phyloP scores from a whole-genome alignment of 2,329 filamentous ascomycete genomes.

The Pseudocercospora macadamiae region DNA sequence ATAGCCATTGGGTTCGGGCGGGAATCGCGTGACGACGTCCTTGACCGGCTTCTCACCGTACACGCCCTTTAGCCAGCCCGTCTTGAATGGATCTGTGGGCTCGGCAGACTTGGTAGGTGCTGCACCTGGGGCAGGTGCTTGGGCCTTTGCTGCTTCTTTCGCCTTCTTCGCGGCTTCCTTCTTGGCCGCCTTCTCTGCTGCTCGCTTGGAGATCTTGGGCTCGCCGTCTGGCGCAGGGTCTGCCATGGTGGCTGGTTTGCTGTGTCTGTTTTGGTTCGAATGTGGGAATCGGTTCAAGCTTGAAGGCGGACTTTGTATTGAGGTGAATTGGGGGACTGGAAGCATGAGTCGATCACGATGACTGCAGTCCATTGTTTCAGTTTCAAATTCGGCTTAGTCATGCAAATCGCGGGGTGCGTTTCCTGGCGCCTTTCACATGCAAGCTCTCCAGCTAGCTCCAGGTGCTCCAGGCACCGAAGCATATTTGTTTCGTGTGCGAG shows the following conservation, averaged over 20 bases:
- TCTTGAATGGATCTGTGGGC: slow-evolving; percentile 52
- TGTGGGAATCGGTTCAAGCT: no score
- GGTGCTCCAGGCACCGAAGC: not conserved
- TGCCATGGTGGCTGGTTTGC: slow-evolving; percentile 38
- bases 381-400: not conserved
- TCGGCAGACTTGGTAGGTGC: slow-evolving; percentile 36
- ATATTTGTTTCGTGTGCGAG: no score
- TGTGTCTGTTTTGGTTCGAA: no score
- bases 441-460: no score
- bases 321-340: not conserved
- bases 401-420: no score
- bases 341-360: not conserved
- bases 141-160: slow-evolving; percentile 45
- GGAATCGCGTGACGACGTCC: slow-evolving; percentile 53
- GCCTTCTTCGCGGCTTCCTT: slow-evolving; percentile 52
- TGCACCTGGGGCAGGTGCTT: slow-evolving; percentile 25
- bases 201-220: slow-evolving; percentile 50
- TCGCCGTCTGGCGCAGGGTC: slow-evolving; percentile 32
- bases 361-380: not conserved
- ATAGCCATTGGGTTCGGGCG: slow-evolving; percentile 79
- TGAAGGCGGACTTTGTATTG: not conserved
- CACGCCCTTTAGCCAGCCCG: slow-evolving; percentile 54
- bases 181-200: slow-evolving; percentile 53
- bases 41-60: slow-evolving; percentile 54
- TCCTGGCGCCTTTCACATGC: not conserved